Evolutionary conservation across 2,329 filamentous ascomycete genomes (phyloP).

Genomic region (Colletotrichum somersetense): DNA sequence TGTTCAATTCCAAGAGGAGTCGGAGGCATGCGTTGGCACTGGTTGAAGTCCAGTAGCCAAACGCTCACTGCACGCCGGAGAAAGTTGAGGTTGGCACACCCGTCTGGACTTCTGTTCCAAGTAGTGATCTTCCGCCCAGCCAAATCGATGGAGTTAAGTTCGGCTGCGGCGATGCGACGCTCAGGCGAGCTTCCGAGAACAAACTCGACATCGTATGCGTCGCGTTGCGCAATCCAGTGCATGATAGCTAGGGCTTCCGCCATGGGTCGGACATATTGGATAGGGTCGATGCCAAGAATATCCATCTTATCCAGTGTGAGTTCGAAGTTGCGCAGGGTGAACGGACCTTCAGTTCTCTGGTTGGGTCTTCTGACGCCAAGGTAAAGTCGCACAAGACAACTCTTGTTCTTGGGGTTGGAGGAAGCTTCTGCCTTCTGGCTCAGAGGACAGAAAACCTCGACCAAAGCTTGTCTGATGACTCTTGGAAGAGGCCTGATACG

Average conservation of each 20-base stretch:
- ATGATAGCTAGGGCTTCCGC: slow-evolving; percentile 48
- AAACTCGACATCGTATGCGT: slow-evolving; percentile 42
- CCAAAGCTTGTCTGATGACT: slow-evolving; percentile 41
- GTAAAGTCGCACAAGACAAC: neutral
- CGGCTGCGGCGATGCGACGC: neutral
- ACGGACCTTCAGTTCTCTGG: slow-evolving; percentile 12
- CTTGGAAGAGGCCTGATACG: slow-evolving; percentile 47
- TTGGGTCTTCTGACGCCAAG: neutral
- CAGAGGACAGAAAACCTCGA: slow-evolving; percentile 43
- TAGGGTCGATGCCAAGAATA: slow-evolving; percentile 44
- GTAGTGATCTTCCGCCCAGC: neutral
- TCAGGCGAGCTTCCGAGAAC: neutral
- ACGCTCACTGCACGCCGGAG: neutral
- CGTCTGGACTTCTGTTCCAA: neutral
- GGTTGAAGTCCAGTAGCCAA: neutral
- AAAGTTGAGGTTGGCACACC: neutral
- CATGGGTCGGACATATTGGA: slow-evolving; percentile 44
- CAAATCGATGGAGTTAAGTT: neutral
- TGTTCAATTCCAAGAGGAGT: neutral
- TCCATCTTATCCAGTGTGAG: slow-evolving; percentile 49
- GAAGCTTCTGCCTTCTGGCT: neutral
- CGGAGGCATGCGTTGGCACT: neutral
- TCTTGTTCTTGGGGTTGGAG: neutral
- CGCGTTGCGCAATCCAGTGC: slow-evolving; percentile 49
- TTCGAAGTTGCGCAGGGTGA: slow-evolving; percentile 50